Evolutionary conservation across 2,329 filamentous ascomycete species (phyloP).

Genomic region (Anthostomella pinea): DNA sequence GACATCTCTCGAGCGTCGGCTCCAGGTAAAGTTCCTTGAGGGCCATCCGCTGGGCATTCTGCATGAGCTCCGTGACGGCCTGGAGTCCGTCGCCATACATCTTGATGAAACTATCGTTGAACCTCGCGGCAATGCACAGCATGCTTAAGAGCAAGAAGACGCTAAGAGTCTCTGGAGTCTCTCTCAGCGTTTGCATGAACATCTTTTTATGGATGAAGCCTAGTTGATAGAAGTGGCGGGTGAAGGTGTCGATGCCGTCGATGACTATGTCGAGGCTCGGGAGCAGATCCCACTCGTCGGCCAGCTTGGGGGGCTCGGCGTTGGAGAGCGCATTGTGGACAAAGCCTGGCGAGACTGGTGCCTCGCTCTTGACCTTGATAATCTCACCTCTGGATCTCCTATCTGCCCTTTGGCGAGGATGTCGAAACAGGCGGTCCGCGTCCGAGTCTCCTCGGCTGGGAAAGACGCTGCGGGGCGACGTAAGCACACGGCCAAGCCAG

Average conservation of each 20-base stretch:
- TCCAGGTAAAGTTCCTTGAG: conserved; percentile 49
- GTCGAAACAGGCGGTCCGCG: conserved; percentile 53
- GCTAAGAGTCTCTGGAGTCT: conserved; percentile 47
- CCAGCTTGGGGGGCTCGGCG: conserved; percentile 35
- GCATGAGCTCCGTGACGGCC: conserved; percentile 53
- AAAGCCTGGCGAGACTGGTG: conserved; percentile 17
- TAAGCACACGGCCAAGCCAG: too few relatives aligned
- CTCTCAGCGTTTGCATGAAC: conserved; percentile 46
- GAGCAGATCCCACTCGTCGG: conserved; percentile 48
- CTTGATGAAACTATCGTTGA: conserved; percentile 47
- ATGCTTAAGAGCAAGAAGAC: conserved; percentile 54
- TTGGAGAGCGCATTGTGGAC: conserved; percentile 22
- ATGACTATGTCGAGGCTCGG: conserved; percentile 49
- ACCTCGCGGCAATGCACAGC: conserved; percentile 54
- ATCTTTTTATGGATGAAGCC: conserved; percentile 55
- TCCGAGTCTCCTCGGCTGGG: conserved; percentile 52
- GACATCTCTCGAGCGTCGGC: conserved; percentile 53
- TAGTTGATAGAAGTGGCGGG: conserved; percentile 55
- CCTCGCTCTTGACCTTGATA: conserved; percentile 28
- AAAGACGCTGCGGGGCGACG: conserved; percentile 51
- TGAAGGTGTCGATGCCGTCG: conserved; percentile 53
- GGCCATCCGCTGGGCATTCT: conserved; percentile 46
- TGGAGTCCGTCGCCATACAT: conserved; percentile 49
- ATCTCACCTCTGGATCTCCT: conserved; percentile 37
- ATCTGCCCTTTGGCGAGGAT: conserved; percentile 50